Evolutionary conservation across 768 basidiomycete species (phyloP), one percentile per base, ranked within the genome.

Genomic region (Russula foetens): DNA sequence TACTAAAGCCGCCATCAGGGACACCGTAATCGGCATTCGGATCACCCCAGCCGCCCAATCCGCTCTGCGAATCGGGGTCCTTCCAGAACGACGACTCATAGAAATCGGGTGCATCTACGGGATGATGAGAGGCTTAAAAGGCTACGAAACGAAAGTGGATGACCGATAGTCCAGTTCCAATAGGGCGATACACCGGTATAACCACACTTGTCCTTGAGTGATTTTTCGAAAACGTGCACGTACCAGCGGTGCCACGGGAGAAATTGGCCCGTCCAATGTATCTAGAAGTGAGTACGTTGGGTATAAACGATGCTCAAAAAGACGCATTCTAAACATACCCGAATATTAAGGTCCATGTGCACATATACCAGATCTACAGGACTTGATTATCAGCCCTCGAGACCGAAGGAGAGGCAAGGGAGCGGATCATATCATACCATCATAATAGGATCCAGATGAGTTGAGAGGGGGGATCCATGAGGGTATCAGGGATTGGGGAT

Each of bases 121-220:
- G 35, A 12, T 6, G 35, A 35, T 35, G 2, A 35, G 35, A 12
- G 14, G 35, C 14, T 35, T 35, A 2, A 35, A 35, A 35, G 31
- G 9, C 11, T 2, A 35, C 35, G 2, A n/a, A 21, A 26, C 9
- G 6, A 52, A 17, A 19, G 39, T 35, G 9, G 9, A 35, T 35
- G 43, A 58, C 71, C 71, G 12, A 63, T 63, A 14, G 66, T 68
- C 71, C 71, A 71, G 57, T 71, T 53, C 70, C 71, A 71, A 56
- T 71, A 71, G 0, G 71, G 71, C 21, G 63, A 58, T 1, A 56
- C 61, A 9, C 66, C 68, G 0, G 41, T 60, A 51, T 64, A 71
- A 7, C 69, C 68, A 48, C 71, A 71, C 24, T 55, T 63, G n/a
- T 48, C 24, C 38, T 59, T 67, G 49, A 71, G 64, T 4, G 67